Percentiles rank a stretch among this genome's conserved stretches.
Conservation (phyloP, 768 basidiomycete species). For the Tricholoma hemisulphureum region DNA sequence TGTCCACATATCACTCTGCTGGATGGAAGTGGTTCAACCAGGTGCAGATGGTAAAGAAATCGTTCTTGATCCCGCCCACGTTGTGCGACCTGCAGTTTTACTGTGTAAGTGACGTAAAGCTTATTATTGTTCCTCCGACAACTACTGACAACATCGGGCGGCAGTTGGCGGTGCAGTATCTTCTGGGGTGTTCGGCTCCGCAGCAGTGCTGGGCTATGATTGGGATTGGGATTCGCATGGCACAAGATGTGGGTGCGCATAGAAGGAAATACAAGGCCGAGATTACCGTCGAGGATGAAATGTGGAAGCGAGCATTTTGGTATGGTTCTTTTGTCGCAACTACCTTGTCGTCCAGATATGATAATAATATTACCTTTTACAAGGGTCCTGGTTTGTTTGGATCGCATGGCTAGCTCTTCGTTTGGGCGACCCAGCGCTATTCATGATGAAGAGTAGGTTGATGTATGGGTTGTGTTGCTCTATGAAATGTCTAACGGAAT, state of each 20-base stretch:
- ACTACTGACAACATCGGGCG: not conserved
- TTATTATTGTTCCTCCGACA: not conserved
- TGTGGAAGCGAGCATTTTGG: constrained; percentile 76
- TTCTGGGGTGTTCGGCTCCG: constrained; percentile 57
- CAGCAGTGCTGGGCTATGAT: constrained; percentile 69
- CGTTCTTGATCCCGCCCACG: constrained; percentile 60
- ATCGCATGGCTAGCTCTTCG: constrained; percentile 48
- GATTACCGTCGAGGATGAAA: constrained; percentile 59
- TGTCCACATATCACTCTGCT: constrained; percentile 40
- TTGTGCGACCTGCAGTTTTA: constrained; percentile 77
- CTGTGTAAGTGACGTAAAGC: constrained; percentile 37
- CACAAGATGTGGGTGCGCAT: constrained; percentile 81
- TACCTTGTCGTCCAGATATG: not conserved
- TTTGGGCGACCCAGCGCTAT: constrained; percentile 76
- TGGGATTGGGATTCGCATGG: constrained; percentile 69
- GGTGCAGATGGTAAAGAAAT: constrained; percentile 61
- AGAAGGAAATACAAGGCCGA: constrained; percentile 34
- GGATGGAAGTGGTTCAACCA: constrained; percentile 73
- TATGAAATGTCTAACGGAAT: not conserved
- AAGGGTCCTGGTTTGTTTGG: constrained; percentile 57
- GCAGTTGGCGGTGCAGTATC: constrained; percentile 53
- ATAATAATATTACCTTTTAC: not conserved
- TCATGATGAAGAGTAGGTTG: constrained; percentile 73
- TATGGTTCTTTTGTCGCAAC: constrained; percentile 23
- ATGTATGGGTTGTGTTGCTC: constrained; percentile 5